Evolutionary conservation across 2,329 filamentous ascomycete species (phyloP).

Genomic region (Xylaria hypoxylon): DNA sequence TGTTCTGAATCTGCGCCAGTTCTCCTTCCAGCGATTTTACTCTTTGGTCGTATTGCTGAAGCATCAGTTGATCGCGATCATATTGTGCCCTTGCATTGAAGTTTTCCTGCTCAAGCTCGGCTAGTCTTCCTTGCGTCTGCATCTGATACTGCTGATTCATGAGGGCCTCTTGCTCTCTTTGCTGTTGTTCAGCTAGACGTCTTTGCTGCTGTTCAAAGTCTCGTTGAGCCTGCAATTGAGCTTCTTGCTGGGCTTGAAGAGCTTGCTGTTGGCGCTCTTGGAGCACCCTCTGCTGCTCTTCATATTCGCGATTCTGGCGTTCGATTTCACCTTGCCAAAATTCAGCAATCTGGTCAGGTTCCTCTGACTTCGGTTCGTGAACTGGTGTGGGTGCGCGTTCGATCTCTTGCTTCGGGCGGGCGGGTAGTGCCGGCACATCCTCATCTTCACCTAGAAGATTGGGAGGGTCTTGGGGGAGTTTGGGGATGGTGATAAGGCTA

Average conservation of each 20-base stretch:
- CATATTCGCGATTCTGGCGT: slow-evolving; percentile 92
- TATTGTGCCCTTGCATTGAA: slow-evolving; percentile 94
- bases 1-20: slow-evolving; percentile 82
- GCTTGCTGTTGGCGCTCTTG: slow-evolving; percentile 88
- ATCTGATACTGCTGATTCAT: slow-evolving; percentile 89
- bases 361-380: slow-evolving; percentile 74
- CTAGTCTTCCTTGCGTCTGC: slow-evolving; percentile 95
- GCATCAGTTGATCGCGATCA: slow-evolving; percentile 95
- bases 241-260: slow-evolving; percentile 82
- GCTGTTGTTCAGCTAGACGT: slow-evolving; percentile 86
- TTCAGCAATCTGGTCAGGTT: slow-evolving; percentile 94
- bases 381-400: slow-evolving; percentile 77
- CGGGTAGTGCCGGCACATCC: slow-evolving; percentile 82
- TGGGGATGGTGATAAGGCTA: slow-evolving; percentile 94
- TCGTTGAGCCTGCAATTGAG: slow-evolving; percentile 84
- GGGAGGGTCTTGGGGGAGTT: slow-evolving; percentile 92
- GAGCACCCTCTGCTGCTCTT: slow-evolving; percentile 89
- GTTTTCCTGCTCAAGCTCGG: slow-evolving; percentile 95
- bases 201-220: slow-evolving; percentile 98
- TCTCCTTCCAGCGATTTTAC: slow-evolving; percentile 94
- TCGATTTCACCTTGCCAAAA: slow-evolving; percentile 97
- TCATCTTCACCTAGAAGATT: slow-evolving; percentile 89
- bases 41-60: slow-evolving; percentile 94
- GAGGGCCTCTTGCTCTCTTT: slow-evolving; percentile 89
- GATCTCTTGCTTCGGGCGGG: slow-evolving; percentile 80